These are phyloP conservation scores for Tilletiaria anomala DNA, from an alignment of 1,284 basidiomycete species.

Conservation along the genomic window DNA sequence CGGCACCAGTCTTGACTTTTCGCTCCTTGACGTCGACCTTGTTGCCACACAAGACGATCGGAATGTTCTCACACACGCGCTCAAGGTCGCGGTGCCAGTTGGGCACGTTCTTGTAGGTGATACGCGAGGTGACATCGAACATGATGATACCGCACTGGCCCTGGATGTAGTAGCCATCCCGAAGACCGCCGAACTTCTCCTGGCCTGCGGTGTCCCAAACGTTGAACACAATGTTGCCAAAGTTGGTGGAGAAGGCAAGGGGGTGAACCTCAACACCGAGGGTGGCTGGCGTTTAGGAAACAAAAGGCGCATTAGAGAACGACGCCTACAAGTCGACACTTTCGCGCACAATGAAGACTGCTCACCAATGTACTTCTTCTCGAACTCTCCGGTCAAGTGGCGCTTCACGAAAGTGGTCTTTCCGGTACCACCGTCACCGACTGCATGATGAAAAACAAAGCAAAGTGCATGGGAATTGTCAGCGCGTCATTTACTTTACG, in stretches of 20 bases:
- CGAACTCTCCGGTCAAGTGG: constrained; percentile 95
- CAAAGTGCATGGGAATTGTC: too few species aligned
- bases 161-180: constrained; percentile 38
- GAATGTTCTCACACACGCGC: constrained; percentile 98
- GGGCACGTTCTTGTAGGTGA: constrained; percentile 99
- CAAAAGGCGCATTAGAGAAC: too few species aligned
- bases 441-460: constrained; percentile 36
- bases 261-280: constrained; percentile 99
- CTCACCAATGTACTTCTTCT: constrained; percentile 99
- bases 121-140: constrained; percentile 99
- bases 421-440: constrained; percentile 95
- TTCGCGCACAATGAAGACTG: too few species aligned
- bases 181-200: constrained; percentile 70
- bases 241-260: constrained; percentile 89
- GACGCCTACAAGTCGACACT: too few species aligned
- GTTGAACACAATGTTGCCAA: constrained; percentile 97
- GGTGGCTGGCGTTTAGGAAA: too few species aligned
- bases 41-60: constrained; percentile 98
- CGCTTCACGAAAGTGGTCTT: constrained; percentile 53
- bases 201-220: constrained; percentile 99
- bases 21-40: constrained; percentile 99
- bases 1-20: constrained; percentile 96
- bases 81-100: constrained; percentile 99
- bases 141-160: constrained; percentile 99
- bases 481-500: too few species aligned